phyloP scores from a whole-genome alignment of 2,329 filamentous ascomycete genomes.

The Ilyonectria destructans region DNA sequence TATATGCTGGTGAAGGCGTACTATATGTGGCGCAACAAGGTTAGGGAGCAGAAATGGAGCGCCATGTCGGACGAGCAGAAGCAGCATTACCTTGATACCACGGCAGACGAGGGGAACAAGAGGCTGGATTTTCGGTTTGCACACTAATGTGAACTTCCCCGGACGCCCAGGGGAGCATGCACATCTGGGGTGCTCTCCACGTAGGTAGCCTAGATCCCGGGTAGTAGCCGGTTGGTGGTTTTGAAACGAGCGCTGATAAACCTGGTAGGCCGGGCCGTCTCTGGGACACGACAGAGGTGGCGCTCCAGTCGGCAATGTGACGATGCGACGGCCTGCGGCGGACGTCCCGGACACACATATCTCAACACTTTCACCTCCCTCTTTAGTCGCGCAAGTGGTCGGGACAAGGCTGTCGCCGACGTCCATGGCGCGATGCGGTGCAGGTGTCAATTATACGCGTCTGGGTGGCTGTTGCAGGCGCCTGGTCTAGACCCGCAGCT shows the following conservation, averaged over 20 bases:
- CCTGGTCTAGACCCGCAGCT: conserved; percentile 36
- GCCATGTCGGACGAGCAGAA: conserved; percentile 30
- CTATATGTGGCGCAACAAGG: conserved; percentile 58
- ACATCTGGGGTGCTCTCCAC: background rate
- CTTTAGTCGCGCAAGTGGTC: conserved; percentile 19
- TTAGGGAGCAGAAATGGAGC: conserved; percentile 28
- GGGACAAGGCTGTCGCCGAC: conserved; percentile 15
- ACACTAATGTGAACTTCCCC: conserved; percentile 25
- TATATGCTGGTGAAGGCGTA: conserved; percentile 60
- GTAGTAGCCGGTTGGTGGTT: conserved; percentile 22
- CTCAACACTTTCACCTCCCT: conserved; percentile 29
- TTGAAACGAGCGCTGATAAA: conserved; percentile 18
- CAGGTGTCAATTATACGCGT: conserved; percentile 26
- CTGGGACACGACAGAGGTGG: background rate
- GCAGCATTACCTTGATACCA: conserved; percentile 29
- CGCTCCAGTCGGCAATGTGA: background rate
- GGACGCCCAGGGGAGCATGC: conserved; percentile 16
- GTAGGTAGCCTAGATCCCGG: conserved; percentile 15
- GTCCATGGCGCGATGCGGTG: conserved; percentile 30
- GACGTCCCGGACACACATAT: conserved; percentile 1
- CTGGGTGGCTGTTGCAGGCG: conserved; percentile 23
- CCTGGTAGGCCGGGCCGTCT: conserved; percentile 19
- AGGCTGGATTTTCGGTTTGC: conserved; percentile 35
- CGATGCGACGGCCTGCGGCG: conserved; percentile 5
- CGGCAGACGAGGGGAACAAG: conserved; percentile 32